Evolutionary conservation across 2,329 filamentous ascomycete genomes (phyloP).

Genomic region (Fusarium phyllophilum): DNA sequence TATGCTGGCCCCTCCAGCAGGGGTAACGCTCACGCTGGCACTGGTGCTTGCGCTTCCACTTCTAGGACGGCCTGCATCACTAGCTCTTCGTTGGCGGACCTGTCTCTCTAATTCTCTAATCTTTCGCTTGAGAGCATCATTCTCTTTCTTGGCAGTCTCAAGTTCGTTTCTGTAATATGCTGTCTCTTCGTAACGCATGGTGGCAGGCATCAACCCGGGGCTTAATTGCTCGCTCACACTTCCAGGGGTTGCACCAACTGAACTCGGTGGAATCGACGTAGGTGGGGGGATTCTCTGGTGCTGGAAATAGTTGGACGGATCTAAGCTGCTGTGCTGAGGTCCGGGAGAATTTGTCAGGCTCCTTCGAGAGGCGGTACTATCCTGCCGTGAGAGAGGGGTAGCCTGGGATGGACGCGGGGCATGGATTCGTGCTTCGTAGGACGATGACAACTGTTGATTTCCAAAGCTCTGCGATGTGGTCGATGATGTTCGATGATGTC

Average conservation of each 20-base stretch:
- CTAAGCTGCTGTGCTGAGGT: conserved; percentile 57
- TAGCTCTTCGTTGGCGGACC: conserved; percentile 60
- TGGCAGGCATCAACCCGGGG: conserved; percentile 65
- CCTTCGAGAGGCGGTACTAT: conserved; percentile 64
- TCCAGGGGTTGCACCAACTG: conserved; percentile 54
- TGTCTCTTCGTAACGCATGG: conserved; percentile 70
- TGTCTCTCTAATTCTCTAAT: conserved; percentile 70
- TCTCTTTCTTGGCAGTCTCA: conserved; percentile 70
- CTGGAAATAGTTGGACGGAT: conserved; percentile 59
- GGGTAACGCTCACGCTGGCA: conserved; percentile 57
- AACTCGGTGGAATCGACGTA: conserved; percentile 48
- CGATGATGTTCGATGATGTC: conserved; percentile 69
- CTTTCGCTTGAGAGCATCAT: conserved; percentile 68
- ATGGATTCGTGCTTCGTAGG: conserved; percentile 54
- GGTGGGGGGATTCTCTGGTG: conserved; percentile 56
- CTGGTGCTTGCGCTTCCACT: conserved; percentile 66
- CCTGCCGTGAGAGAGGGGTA: conserved; percentile 62
- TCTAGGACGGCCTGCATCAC: conserved; percentile 57
- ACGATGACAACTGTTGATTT: conserved; percentile 50
- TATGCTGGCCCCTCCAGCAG: conserved; percentile 54
- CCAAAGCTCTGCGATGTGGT: conserved; percentile 63
- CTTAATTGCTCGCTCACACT: conserved; percentile 57
- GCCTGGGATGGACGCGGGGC: conserved; percentile 58
- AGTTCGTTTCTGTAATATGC: conserved; percentile 69
- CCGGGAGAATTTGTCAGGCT: conserved; percentile 62